A percentile compares a stretch with the other conserved stretches of the same genome.
phyloP scores from a whole-genome alignment of 345 rosid genomes.

The Erucastrum elatum region DNA sequence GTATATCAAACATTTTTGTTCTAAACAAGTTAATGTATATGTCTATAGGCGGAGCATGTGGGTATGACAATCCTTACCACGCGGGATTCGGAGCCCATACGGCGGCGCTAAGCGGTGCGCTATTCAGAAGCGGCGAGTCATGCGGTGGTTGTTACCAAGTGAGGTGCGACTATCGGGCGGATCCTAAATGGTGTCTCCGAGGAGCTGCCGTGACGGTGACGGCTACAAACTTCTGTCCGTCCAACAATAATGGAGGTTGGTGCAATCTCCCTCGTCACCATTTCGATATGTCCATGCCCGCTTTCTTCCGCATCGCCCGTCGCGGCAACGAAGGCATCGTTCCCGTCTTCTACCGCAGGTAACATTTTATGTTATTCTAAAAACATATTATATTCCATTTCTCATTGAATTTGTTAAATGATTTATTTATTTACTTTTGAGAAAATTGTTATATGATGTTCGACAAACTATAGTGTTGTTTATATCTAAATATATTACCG shows the following conservation, averaged over 20 bases:
- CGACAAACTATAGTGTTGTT: neutral
- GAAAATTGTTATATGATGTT: neutral
- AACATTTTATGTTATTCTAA: neutral
- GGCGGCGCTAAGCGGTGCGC: conserved; percentile 67
- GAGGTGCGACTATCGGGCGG: conserved; percentile 55
- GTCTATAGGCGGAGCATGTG: conserved; percentile 79
- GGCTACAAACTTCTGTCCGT: conserved; percentile 81
- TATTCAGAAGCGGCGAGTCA: conserved; percentile 64
- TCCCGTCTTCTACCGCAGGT: conserved; percentile 66
- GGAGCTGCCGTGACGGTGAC: conserved; percentile 57
- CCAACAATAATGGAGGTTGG: conserved; percentile 80
- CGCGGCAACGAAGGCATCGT: conserved; percentile 80
- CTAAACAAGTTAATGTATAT: neutral
- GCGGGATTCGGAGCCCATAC: conserved; percentile 85
- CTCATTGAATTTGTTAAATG: neutral
- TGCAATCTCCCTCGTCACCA: conserved; percentile 78
- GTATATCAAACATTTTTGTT: neutral
- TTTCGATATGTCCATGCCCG: conserved; percentile 75
- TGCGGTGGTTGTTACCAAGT: conserved; percentile 78
- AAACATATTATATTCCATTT: neutral
- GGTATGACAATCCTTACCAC: conserved; percentile 68
- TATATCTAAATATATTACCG: neutral
- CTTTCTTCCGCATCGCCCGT: conserved; percentile 69
- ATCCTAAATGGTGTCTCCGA: conserved; percentile 79
- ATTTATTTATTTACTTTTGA: too few relatives aligned